A percentile compares a stretch with the other conserved stretches of the same genome.
Conservation (phyloP, 164 flowering plant species). For the Platanus orientalis region DNA sequence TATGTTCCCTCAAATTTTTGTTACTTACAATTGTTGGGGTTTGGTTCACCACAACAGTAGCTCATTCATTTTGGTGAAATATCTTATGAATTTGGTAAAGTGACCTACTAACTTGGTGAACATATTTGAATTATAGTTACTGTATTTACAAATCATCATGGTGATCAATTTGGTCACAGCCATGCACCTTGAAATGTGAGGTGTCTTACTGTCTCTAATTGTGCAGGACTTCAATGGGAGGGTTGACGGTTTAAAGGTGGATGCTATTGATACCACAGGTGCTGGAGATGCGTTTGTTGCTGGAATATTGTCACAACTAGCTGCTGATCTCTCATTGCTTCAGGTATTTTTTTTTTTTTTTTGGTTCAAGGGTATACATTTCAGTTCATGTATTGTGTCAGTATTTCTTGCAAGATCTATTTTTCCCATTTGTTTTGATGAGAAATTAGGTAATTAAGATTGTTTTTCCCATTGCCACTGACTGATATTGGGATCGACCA, state of each 20-base stretch:
- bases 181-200: no score
- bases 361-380: not conserved
- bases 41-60: no score
- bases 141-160: no score
- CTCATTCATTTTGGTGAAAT: no score
- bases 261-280: conserved; percentile 92
- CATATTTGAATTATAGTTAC: no score
- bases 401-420: not conserved
- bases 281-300: conserved; percentile 99
- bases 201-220: not conserved
- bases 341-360: conserved; percentile 42
- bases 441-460: no score
- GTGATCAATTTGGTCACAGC: no score
- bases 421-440: no score
- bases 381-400: not conserved
- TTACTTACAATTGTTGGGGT: no score
- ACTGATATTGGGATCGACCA: not conserved
- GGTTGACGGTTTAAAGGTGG: conserved; percentile 68
- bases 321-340: conserved; percentile 66
- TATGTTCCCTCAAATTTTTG: no score
- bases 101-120: no score
- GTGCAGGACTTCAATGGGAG: conserved; percentile 80
- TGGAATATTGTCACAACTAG: conserved; percentile 73
- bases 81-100: no score
- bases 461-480: not conserved